Base-by-base conservation (phyloP, 2,329 filamentous ascomycete genomes). In the Xylaria sp. region DNA sequence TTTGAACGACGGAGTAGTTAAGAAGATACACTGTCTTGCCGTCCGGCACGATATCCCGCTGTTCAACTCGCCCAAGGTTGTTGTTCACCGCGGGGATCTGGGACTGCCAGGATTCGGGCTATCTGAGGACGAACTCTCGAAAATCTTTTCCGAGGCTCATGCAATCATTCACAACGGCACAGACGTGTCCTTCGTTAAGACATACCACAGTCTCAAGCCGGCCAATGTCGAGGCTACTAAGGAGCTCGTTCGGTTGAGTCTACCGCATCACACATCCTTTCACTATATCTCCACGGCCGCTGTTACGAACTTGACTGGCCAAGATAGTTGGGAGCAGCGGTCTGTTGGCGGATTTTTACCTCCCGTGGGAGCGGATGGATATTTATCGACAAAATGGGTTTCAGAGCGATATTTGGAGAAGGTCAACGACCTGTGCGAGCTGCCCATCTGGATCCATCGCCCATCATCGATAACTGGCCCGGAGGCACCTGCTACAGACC, bases 1-100 rank as follows among this genome's bases (percentile, higher is more conserved):
- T 0, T 38, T 78, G 0, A 54, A 70, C 3, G 55, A 76, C 4
- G 35, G 66, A 0, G 52, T 57, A 0, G 72, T 84, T 0, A 29
- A 55, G 1, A 70, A 68, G 11, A 68, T 85, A 1, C 77, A 81
- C 66, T 83, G 80, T 61, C 46, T 84, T 9, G 80, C 80, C 4
- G 70, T 81, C 1, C 69, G 74, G 5, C 23, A 33, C 7, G 54
- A 54, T 5, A n/a, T 25, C 17, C 13, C 37, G 0, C 68, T 73
- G 31, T 74, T 84, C 29, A 67, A 60, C 11, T 49, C 73, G 3
- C 62, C 67, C 0, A 71, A 76, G 17, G 68, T 73, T n/a, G 79
- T 89, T 49, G 79, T 90, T 19, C 87, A 85, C 70, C 75, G 72
- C 48, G 83, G 79, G 15, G 80, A 62, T 25, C 48, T 62, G 4